Evolutionary conservation across 495 filamentous ascomycete species (phyloP).

Genomic region (Articulospora tetracladia): DNA sequence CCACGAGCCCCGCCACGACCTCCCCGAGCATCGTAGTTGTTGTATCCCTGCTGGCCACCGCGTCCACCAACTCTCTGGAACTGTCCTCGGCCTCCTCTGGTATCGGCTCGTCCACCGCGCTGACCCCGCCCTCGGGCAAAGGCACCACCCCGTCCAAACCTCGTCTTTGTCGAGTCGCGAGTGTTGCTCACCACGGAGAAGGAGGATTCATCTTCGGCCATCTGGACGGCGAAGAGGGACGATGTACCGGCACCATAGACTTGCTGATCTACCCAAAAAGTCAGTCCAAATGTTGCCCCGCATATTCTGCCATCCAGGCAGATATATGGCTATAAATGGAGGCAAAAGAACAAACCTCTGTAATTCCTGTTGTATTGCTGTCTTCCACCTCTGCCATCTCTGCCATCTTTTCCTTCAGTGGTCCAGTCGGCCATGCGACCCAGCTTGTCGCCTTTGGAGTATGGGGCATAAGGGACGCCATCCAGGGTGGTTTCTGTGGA

Average conservation of each 20-base stretch:
- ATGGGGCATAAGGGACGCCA: conserved; percentile 94
- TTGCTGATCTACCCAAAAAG: conserved; percentile 69
- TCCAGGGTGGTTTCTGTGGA: conserved; percentile 80
- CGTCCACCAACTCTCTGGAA: conserved; percentile 71
- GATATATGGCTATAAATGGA: conserved; percentile 14
- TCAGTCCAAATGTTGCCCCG: conserved; percentile 4
- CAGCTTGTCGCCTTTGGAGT: conserved; percentile 97
- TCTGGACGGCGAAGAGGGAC: conserved; percentile 81
- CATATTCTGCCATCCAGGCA: neutral
- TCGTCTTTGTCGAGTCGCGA: conserved; percentile 73
- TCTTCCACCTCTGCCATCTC: conserved; percentile 71
- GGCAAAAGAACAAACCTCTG: conserved; percentile 59
- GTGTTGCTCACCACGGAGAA: conserved; percentile 98
- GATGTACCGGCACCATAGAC: conserved; percentile 90
- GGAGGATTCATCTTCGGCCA: conserved; percentile 90
- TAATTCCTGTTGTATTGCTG: conserved; percentile 89
- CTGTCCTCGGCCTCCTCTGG: conserved; percentile 56
- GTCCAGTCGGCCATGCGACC: conserved; percentile 99
- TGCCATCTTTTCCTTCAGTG: conserved; percentile 79
- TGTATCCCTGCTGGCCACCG: conserved; percentile 52
- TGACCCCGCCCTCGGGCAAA: conserved; percentile 83
- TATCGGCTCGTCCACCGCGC: conserved; percentile 53
- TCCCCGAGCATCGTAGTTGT: conserved; percentile 58
- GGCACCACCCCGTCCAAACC: conserved; percentile 86
- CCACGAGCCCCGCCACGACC: conserved; percentile 53